Conservation (phyloP, 768 basidiomycete genomes). For the Mrakia gelida region DNA sequence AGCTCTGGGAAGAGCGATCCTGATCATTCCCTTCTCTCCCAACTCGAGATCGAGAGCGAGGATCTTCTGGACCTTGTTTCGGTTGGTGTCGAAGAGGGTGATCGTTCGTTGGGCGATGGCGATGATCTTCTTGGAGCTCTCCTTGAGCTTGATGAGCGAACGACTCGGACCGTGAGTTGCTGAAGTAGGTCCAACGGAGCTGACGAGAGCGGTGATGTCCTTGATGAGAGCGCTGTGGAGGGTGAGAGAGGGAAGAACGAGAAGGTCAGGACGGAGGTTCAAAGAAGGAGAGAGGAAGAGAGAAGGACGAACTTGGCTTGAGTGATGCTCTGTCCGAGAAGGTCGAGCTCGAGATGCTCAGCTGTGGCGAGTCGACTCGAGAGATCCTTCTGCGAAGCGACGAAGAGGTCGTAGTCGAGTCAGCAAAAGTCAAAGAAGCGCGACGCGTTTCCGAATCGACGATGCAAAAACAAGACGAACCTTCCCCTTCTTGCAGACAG, state of each 20-base stretch:
- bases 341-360: not conserved
- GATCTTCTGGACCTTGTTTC: not conserved
- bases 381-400: not conserved
- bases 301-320: constrained; percentile 4
- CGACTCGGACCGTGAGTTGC: not conserved
- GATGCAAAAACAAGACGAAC: not conserved
- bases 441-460: not conserved
- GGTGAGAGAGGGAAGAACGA: no score
- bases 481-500: constrained; percentile 1
- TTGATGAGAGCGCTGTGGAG: not conserved
- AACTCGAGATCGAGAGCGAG: not conserved
- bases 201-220: not conserved
- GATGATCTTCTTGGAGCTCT: constrained; percentile 5
- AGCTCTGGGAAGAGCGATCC: not conserved
- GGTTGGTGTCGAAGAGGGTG: not conserved
- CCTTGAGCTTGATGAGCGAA: not conserved
- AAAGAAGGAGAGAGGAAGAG: no score
- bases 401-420: not conserved
- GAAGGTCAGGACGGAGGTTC: no score
- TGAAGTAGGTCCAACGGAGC: not conserved
- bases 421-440: not conserved
- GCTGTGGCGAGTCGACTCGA: not conserved
- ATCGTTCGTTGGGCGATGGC: not conserved
- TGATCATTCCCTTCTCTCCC: not conserved
- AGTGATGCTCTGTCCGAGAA: not conserved